Evolutionary conservation across 2,329 filamentous ascomycete genomes (phyloP).

Genomic region (Drechslerella coelobrocha): DNA sequence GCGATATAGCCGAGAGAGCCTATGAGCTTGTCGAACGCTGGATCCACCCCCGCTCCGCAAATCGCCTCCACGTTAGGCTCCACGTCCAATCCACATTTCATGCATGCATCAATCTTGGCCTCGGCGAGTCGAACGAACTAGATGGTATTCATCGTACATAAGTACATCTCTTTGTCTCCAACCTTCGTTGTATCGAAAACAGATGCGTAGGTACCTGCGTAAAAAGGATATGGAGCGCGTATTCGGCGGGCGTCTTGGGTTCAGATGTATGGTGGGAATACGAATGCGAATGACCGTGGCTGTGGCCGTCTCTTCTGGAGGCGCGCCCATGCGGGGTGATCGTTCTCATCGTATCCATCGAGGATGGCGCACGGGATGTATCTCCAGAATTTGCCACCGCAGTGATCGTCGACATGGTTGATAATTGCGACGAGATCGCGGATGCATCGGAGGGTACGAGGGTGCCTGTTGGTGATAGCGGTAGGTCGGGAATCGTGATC

Average conservation of each 20-base stretch:
- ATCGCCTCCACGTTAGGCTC: constrained; percentile 86
- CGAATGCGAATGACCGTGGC: constrained; percentile 78
- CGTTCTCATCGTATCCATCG: constrained; percentile 49
- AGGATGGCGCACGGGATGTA: constrained; percentile 26
- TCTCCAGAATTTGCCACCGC: constrained; percentile 34
- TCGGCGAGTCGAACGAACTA: constrained; percentile 96
- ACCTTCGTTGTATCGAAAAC: neutral
- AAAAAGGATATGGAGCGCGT: constrained; percentile 93
- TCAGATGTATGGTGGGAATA: constrained; percentile 68
- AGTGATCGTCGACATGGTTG: constrained; percentile 50
- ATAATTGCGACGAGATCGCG: constrained; percentile 53
- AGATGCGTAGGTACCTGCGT: constrained; percentile 70
- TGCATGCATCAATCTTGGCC: constrained; percentile 88
- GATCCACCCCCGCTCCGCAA: constrained; percentile 87
- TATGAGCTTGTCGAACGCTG: constrained; percentile 91
- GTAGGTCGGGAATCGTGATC: constrained; percentile 54
- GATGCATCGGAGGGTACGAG: constrained; percentile 49
- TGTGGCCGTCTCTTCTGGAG: constrained; percentile 55
- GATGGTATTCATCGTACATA: constrained; percentile 24
- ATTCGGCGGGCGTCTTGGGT: constrained; percentile 92
- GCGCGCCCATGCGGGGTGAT: constrained; percentile 46
- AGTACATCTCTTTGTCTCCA: constrained; percentile 12
- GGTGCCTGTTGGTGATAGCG: constrained; percentile 53
- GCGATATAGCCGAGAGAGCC: constrained; percentile 89
- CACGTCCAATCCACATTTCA: constrained; percentile 73